A percentile compares a stretch with the other conserved stretches of the same genome.
These are phyloP conservation scores for Neospora caninum DNA, from an alignment of 169 alveolate genomes.

Conservation along the genomic window DNA sequence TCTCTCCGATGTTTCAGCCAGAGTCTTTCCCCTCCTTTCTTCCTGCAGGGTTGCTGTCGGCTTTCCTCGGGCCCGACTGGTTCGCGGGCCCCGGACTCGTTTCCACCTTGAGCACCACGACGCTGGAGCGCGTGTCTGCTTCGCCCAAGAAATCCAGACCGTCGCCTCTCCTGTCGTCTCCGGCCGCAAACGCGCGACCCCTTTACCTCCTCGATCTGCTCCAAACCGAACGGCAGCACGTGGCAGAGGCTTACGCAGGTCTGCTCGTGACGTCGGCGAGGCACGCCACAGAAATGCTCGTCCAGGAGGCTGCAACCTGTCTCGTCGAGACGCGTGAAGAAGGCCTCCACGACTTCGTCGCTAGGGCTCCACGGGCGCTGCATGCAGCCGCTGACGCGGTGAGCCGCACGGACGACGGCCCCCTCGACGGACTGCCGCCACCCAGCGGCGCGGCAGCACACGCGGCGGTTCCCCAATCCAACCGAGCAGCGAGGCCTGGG, in stretches of 20 bases:
- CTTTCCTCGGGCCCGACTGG: slow-evolving; percentile 48
- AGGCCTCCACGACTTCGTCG: neutral
- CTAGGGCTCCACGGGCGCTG: neutral
- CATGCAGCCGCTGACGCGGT: neutral
- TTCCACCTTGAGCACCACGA: slow-evolving; percentile 23
- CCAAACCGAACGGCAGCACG: slow-evolving; percentile 39
- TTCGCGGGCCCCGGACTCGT: slow-evolving; percentile 33
- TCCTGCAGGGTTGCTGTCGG: slow-evolving; percentile 33
- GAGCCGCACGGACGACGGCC: too few relatives aligned
- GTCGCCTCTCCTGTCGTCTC: neutral
- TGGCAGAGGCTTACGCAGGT: slow-evolving; percentile 49
- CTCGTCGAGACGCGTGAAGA: neutral
- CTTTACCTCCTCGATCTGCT: slow-evolving; percentile 39
- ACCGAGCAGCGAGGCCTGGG: too few relatives aligned
- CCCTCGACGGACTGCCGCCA: too few relatives aligned
- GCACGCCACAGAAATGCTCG: slow-evolving; percentile 33
- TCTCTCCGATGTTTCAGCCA: too few relatives aligned
- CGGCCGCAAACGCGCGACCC: neutral
- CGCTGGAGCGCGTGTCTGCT: slow-evolving; percentile 20
- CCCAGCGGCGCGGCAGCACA: too few relatives aligned
- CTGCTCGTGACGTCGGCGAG: slow-evolving; percentile 31
- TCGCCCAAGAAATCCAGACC: neutral
- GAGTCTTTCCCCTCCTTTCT: too few relatives aligned
- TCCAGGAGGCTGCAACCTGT: neutral
- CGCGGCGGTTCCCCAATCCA: too few relatives aligned